Evolutionary conservation across 306 rosid genomes (phyloP).

Genomic region (Quercus engelmannii): DNA sequence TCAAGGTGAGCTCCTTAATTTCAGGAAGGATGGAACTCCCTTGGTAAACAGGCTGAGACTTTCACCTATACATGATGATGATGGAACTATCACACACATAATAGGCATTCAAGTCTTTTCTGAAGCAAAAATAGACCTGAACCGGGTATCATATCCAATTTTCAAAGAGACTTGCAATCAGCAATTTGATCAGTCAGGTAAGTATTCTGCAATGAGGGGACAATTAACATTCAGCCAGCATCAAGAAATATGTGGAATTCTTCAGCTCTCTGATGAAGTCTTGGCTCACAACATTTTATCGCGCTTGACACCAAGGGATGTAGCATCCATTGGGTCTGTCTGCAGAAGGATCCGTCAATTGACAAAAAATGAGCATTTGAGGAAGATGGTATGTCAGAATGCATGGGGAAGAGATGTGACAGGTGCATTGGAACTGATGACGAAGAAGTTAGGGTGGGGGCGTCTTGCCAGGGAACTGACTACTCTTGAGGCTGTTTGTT

Average conservation of each 20-base stretch:
- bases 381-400: constrained; percentile 99
- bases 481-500: constrained; percentile 92
- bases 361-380: constrained; percentile 87
- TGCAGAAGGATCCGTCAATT: constrained; percentile 86
- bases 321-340: constrained; percentile 97
- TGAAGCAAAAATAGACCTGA: constrained; percentile 83
- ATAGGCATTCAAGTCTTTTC: constrained; percentile 87
- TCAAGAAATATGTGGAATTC: constrained; percentile 78
- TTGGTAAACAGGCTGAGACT: constrained; percentile 78
- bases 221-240: constrained; percentile 39
- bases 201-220: constrained; percentile 38
- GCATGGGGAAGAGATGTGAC: constrained; percentile 99
- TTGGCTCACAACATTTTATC: constrained; percentile 93
- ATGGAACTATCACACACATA: constrained; percentile 77
- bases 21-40: constrained; percentile 91
- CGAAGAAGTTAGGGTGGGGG: constrained; percentile 94
- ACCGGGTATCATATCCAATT: constrained; percentile 79
- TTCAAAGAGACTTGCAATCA: constrained; percentile 68
- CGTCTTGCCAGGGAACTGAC: constrained; percentile 88
- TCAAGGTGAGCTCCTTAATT: constrained; percentile 92
- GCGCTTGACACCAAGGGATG: constrained; percentile 94
- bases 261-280: constrained; percentile 95
- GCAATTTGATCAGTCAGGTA: constrained; percentile 41
- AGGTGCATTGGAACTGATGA: constrained; percentile 83
- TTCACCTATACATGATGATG: constrained; percentile 80